Evolutionary conservation across 2,329 filamentous ascomycete genomes (phyloP).

Genomic region (Ilyonectria destructans): DNA sequence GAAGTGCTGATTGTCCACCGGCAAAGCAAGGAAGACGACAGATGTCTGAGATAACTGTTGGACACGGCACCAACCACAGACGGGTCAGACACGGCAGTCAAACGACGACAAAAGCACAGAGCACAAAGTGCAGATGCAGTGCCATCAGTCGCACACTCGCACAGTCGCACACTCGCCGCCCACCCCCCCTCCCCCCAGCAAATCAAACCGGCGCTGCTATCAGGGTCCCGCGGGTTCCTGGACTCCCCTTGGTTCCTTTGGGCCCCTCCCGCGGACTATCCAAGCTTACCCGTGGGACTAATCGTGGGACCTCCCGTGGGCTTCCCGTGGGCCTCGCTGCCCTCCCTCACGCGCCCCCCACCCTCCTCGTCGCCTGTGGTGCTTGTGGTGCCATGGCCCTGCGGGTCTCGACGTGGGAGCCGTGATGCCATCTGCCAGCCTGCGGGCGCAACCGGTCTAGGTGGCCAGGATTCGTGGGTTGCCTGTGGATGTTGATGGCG

Average conservation of each 20-base stretch:
- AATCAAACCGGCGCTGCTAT: conserved; percentile 42
- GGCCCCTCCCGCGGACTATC: conserved; percentile 22
- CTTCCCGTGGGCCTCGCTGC: conserved; percentile 35
- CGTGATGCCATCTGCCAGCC: conserved; percentile 50
- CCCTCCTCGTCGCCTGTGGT: conserved; percentile 36
- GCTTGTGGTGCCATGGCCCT: conserved; percentile 48
- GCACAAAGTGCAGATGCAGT: conserved; percentile 6
- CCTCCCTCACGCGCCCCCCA: conserved; percentile 42
- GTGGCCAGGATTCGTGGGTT: conserved; percentile 47
- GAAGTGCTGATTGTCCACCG: neutral
- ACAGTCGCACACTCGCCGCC: conserved; percentile 17
- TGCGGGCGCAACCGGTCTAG: conserved; percentile 50
- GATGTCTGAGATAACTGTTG: neutral
- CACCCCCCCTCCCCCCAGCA: conserved; percentile 30
- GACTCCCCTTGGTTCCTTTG: conserved; percentile 42
- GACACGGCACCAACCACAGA: neutral
- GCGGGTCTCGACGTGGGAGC: conserved; percentile 51
- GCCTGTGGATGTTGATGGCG: conserved; percentile 41
- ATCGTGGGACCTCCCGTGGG: conserved; percentile 34
- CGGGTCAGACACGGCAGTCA: neutral
- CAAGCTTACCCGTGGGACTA: conserved; percentile 27
- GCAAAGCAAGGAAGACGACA: neutral
- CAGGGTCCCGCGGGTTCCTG: conserved; percentile 39
- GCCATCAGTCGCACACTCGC: conserved; percentile 9
- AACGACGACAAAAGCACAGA: neutral